phyloP scores from a whole-genome alignment of 2,329 filamentous ascomycete genomes.

The Pestalotiopsis sp. region DNA sequence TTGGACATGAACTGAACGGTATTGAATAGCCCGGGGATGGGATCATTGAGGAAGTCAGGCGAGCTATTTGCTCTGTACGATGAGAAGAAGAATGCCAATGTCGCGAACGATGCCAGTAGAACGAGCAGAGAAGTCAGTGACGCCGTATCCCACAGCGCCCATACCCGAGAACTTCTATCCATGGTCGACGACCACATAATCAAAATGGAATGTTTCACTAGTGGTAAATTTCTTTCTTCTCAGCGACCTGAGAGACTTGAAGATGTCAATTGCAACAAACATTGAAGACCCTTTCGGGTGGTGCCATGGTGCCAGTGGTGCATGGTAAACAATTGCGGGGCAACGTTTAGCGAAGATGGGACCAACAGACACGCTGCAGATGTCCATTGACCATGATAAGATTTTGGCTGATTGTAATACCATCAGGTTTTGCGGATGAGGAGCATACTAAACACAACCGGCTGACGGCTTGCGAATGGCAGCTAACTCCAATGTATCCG shows the following conservation, averaged over 20 bases:
- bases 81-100: not conserved
- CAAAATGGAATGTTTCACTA: not conserved
- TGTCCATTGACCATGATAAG: not conserved
- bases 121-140: not conserved
- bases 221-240: not conserved
- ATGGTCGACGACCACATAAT: not conserved
- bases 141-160: not conserved
- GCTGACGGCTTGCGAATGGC: too few species aligned
- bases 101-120: not conserved
- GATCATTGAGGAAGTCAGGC: constrained; percentile 9
- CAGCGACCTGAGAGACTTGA: not conserved
- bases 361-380: not conserved
- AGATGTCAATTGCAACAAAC: not conserved
- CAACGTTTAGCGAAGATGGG: not conserved
- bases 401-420: not conserved
- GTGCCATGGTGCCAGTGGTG: not conserved
- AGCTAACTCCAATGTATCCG: too few species aligned
- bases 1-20: constrained; percentile 16
- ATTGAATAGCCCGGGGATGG: constrained; percentile 18
- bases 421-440: not conserved
- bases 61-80: not conserved
- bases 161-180: not conserved
- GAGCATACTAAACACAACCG: not conserved
- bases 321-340: not conserved
- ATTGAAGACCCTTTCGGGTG: not conserved